Evolutionary conservation across 805 yeast species (phyloP).

Genomic region (Saturnispora galanensis): DNA sequence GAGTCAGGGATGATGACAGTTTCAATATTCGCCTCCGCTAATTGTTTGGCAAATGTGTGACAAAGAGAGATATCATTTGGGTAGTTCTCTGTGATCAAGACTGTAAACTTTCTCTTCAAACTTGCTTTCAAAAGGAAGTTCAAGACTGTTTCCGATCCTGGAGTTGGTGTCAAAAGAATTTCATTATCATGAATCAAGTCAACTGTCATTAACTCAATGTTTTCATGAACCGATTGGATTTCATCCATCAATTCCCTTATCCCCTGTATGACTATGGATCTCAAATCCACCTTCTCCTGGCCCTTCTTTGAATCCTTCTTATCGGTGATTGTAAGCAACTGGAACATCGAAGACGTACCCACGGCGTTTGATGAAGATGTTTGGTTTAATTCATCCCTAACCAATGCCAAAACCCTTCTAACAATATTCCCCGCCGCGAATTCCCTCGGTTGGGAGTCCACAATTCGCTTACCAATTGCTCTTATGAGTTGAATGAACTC

Average conservation of each 20-base stretch:
- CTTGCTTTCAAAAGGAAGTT: slow-evolving; percentile 82
- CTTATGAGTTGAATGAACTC: slow-evolving; percentile 67
- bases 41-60: slow-evolving; percentile 65
- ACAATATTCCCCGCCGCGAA: slow-evolving; percentile 85
- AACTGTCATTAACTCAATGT: slow-evolving; percentile 80
- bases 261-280: slow-evolving; percentile 84
- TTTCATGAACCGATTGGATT: slow-evolving; percentile 79
- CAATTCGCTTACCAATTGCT: slow-evolving; percentile 57
- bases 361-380: slow-evolving; percentile 28
- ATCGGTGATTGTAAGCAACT: slow-evolving; percentile 49
- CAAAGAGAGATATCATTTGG: slow-evolving; percentile 81
- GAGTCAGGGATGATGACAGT: slow-evolving; percentile 89
- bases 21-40: slow-evolving; percentile 80
- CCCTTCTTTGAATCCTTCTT: slow-evolving; percentile 13
- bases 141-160: slow-evolving; percentile 79
- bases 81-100: slow-evolving; percentile 80
- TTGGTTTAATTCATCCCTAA: slow-evolving; percentile 71
- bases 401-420: slow-evolving; percentile 75
- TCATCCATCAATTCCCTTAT: slow-evolving; percentile 90
- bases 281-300: slow-evolving; percentile 43
- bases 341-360: slow-evolving; percentile 78
- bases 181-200: slow-evolving; percentile 93
- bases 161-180: slow-evolving; percentile 83
- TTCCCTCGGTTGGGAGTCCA: slow-evolving; percentile 80
- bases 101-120: slow-evolving; percentile 83